These are phyloP conservation scores for Colletotrichum aenigma DNA, from an alignment of 2,329 filamentous ascomycete species.

Conservation along the genomic window DNA sequence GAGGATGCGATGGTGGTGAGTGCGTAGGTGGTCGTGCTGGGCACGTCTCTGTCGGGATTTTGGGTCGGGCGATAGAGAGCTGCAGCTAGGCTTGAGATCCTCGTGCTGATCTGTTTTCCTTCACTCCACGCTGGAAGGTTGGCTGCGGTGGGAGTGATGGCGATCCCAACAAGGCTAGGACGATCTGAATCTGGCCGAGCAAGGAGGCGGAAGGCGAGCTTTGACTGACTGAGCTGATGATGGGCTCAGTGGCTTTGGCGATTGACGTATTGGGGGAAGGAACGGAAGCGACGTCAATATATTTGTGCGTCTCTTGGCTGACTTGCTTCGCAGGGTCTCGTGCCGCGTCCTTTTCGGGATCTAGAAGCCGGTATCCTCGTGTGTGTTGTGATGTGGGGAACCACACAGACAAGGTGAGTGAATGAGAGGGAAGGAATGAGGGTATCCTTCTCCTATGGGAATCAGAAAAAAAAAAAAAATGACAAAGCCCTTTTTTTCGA, in stretches of 20 bases:
- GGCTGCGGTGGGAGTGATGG: not conserved
- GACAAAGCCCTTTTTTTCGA: not conserved
- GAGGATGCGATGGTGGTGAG: not conserved
- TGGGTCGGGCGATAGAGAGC: not conserved
- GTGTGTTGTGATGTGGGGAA: not conserved
- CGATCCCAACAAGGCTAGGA: conserved; percentile 16
- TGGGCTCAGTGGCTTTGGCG: not conserved
- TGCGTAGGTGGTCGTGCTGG: not conserved
- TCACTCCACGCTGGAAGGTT: not conserved
- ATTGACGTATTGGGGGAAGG: conserved; percentile 5
- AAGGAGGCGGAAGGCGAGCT: not conserved
- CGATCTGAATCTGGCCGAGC: conserved; percentile 15
- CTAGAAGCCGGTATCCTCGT: conserved; percentile 1
- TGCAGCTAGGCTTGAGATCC: not conserved
- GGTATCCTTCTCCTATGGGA: not conserved
- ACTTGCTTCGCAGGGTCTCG: conserved; percentile 7
- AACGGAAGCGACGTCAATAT: conserved; percentile 18
- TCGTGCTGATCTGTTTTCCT: not conserved
- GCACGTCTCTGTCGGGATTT: not conserved
- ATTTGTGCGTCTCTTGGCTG: conserved; percentile 8
- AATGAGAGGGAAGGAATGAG: not conserved
- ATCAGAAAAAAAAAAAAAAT: not conserved
- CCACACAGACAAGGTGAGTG: not conserved
- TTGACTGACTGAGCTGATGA: not conserved
- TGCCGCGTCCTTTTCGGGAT: conserved; percentile 19